Conservation (phyloP, 2,329 filamentous ascomycete species). For the Chalaropsis thielavioides region DNA sequence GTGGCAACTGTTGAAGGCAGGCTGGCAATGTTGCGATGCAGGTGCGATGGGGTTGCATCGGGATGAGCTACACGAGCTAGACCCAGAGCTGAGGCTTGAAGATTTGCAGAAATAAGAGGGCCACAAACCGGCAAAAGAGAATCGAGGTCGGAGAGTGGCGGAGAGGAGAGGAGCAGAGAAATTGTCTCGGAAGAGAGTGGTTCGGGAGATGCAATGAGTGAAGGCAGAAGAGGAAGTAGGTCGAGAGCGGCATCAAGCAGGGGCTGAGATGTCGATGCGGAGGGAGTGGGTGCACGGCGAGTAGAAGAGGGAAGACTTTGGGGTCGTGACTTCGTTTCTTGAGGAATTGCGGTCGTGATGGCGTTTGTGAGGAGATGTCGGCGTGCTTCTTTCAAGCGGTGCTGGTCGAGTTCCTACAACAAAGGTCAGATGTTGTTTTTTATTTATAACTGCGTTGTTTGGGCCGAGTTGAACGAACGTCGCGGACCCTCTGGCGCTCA, state of each 20-base stretch:
- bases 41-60: conserved; percentile 38
- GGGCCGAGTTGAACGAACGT: conserved; percentile 27
- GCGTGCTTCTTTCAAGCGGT: conserved; percentile 36
- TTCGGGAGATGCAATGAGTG: conserved; percentile 29
- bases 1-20: conserved; percentile 30
- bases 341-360: conserved; percentile 32
- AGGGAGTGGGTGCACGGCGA: conserved; percentile 17
- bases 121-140: conserved; percentile 35
- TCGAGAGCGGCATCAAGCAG: conserved; percentile 26
- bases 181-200: conserved; percentile 27
- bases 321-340: conserved; percentile 22
- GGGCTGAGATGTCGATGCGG: conserved; percentile 24
- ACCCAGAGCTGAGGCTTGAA: conserved; percentile 35
- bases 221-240: conserved; percentile 38
- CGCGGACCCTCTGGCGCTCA: conserved; percentile 34
- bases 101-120: conserved; percentile 33
- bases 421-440: neutral
- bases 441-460: neutral
- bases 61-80: conserved; percentile 35
- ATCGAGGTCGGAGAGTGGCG: conserved; percentile 36
- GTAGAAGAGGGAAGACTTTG: conserved; percentile 18
- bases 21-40: conserved; percentile 42
- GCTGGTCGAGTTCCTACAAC: conserved; percentile 34
- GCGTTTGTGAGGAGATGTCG: conserved; percentile 37
- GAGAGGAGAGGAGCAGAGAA: conserved; percentile 34